Base-by-base conservation (phyloP, 495 filamentous ascomycete species). In the Neurospora africana region DNA sequence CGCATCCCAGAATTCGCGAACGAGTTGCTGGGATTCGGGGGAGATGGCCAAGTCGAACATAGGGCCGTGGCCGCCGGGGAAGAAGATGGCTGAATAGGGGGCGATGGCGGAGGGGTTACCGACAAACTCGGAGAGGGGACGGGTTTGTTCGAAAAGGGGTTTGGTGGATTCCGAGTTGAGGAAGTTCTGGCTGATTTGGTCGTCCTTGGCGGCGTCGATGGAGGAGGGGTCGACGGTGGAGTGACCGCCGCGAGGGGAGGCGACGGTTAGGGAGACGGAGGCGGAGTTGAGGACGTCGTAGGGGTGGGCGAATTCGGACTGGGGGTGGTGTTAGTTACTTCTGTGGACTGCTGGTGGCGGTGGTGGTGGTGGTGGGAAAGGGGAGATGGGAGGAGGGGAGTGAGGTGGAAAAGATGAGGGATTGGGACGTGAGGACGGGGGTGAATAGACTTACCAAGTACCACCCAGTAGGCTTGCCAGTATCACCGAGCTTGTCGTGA, bases 31-130 rank as follows among this genome's bases (percentile, higher is more conserved):
- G 27, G 86, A 89, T 38, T 78, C 79, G 1, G 78, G 44, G 78
- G 89, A 84, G 11, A 73, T 76, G 35, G 83, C 82, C 1, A 92
- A 84, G 74, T 92, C 91, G 78, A 88, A 93, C 89, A 93, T 91
- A 73, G 91, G 91, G n/a, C 91, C 91, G 80, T 93, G 89, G 33
- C 91, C 91, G 74, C 92, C 92, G 15, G 92, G 90, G 78, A 86
- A 92, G 79, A 90, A 92, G 61, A 93, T 80, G 33, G 88, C 91
- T 69, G 53, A 9, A 4, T 19, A 65, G 15, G 53, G 53, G 23
- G 88, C 91, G 76, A 88, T 93, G 61, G 92, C 89, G 53, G 72
- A 78, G 0, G 85, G 85, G 37, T 83, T 82, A 0, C 87, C 86
- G 0, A 85, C 47, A 68, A 91, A 82, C 4, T 83, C 76, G 0